Base-by-base conservation (phyloP, 345 rosid genomes). In the Iberis pinnata region DNA sequence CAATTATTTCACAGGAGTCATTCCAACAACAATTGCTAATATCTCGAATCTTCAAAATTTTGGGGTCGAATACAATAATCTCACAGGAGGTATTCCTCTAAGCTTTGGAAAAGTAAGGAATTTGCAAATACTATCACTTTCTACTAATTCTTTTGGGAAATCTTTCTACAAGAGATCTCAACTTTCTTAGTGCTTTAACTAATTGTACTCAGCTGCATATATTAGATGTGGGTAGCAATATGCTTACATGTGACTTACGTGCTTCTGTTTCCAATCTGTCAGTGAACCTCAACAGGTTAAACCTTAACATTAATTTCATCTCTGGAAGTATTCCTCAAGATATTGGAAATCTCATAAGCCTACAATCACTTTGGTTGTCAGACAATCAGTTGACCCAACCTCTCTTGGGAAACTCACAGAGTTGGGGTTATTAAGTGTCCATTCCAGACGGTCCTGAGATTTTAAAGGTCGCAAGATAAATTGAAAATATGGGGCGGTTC, bases 401-500 rank as follows among this genome's bases (percentile, higher is more conserved):
- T 53, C 58, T 14, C 15, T 53, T 39, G 58, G 37, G 2, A 53
- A 53, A 19, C 36, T 53, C 39, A 38, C 20, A 11, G 37, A 8
- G 1, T 11, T 53, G 0, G 58, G 33, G 8, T 2, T 0, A 4
- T 4, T 53, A 3, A 4, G 0, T 25, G 10, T 39, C 11, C 0
- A n/a, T n/a, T n/a, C n/a, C n/a, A n/a, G n/a, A n/a, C n/a, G n/a
- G n/a, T n/a, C n/a, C n/a, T n/a, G n/a, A n/a, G n/a, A n/a, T n/a
- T n/a, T n/a, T n/a, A n/a, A n/a, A n/a, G n/a, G n/a, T n/a, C n/a
- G n/a, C n/a, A n/a, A n/a, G n/a, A n/a, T n/a, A n/a, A n/a, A n/a
- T n/a, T n/a, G n/a, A n/a, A n/a, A n/a, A n/a, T n/a, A n/a, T n/a
- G n/a, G n/a, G n/a, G n/a, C n/a, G n/a, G n/a, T n/a, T n/a, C n/a